A percentile compares a stretch with the other conserved stretches of the same genome.
These are phyloP conservation scores for Salix viminalis DNA, from an alignment of 345 rosid species.

Conservation along the genomic window DNA sequence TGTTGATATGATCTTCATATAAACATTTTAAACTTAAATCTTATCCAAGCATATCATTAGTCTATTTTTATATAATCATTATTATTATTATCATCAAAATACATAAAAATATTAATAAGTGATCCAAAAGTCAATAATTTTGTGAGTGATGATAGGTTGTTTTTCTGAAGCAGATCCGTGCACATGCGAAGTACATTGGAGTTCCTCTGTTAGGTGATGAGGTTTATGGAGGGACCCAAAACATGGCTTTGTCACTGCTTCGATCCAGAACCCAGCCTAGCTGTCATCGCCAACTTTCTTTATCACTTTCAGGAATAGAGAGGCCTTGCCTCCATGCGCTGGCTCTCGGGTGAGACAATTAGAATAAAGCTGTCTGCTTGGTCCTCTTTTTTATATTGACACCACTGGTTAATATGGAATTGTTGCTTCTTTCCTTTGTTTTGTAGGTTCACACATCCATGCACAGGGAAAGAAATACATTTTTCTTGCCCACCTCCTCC, in stretches of 20 bases:
- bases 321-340: conserved; percentile 93
- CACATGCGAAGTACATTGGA: conserved; percentile 83
- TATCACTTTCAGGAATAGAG: conserved; percentile 55
- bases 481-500: conserved; percentile 75
- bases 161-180: conserved; percentile 63
- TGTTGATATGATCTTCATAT: too few relatives aligned
- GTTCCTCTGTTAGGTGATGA: conserved; percentile 82
- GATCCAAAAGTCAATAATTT: too few relatives aligned
- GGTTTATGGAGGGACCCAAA: conserved; percentile 78
- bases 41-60: too few relatives aligned
- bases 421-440: conserved; percentile 4
- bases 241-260: conserved; percentile 72
- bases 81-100: too few relatives aligned
- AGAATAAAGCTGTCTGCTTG: conserved; percentile 14
- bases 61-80: too few relatives aligned
- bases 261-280: conserved; percentile 45
- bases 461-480: conserved; percentile 44
- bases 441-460: conserved; percentile 74
- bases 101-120: too few relatives aligned
- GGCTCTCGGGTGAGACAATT: conserved; percentile 63
- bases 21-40: too few relatives aligned
- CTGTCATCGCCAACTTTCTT: conserved; percentile 37
- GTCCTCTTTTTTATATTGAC: neutral
- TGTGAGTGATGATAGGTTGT: neutral
- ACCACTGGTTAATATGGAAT: neutral